Percentiles rank a stretch among this genome's conserved stretches.
These are phyloP conservation scores for Xylariaceae sp. DNA, from an alignment of 2,329 filamentous ascomycete genomes.

Conservation along the genomic window DNA sequence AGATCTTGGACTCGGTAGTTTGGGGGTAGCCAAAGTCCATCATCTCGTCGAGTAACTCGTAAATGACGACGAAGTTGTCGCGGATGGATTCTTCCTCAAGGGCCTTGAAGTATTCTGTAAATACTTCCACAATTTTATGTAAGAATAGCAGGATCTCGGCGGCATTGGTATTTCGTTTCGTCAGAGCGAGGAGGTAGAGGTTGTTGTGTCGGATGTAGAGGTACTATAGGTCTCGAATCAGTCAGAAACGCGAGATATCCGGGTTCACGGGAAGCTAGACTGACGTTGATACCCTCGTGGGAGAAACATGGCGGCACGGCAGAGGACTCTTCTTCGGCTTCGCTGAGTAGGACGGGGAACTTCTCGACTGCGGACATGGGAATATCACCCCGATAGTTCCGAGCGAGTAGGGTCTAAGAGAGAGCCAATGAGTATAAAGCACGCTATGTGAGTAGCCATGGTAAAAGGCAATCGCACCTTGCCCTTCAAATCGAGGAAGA, in stretches of 20 bases:
- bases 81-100: conserved; percentile 97
- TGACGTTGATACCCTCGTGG: conserved; percentile 93
- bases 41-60: conserved; percentile 98
- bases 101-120: conserved; percentile 99
- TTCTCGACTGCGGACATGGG: conserved; percentile 99
- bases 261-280: conserved; percentile 31
- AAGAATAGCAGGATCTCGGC: conserved; percentile 97
- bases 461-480: conserved; percentile 58
- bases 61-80: conserved; percentile 99
- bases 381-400: conserved; percentile 97
- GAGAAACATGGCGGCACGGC: conserved; percentile 97
- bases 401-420: conserved; percentile 83
- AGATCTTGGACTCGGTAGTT: conserved; percentile 95
- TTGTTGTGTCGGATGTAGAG: conserved; percentile 99
- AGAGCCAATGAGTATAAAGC: conserved; percentile 7
- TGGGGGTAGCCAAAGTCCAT: conserved; percentile 99
- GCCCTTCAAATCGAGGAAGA: conserved; percentile 99
- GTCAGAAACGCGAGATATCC: background rate
- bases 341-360: conserved; percentile 90
- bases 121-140: conserved; percentile 96
- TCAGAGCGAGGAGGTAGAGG: conserved; percentile 93
- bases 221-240: conserved; percentile 54
- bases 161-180: conserved; percentile 98
- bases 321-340: conserved; percentile 98
- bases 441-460: background rate